phyloP scores from a whole-genome alignment of 2,329 filamentous ascomycete genomes.

The Colletotrichum tabaci region DNA sequence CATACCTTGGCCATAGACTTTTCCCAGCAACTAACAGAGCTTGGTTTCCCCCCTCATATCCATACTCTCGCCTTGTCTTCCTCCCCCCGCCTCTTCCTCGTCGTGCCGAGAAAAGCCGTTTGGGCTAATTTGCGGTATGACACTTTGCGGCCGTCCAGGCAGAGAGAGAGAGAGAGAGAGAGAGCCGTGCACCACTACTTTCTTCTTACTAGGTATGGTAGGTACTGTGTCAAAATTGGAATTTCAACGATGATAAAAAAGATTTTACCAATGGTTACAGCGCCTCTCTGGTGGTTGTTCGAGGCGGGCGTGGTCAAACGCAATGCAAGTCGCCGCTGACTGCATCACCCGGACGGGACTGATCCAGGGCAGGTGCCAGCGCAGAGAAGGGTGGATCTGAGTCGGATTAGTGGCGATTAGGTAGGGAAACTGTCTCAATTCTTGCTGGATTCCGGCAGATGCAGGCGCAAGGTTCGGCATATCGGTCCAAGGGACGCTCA shows the following conservation, averaged over 20 bases:
- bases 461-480: conserved; percentile 23
- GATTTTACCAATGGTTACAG: conserved; percentile 1
- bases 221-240: no score
- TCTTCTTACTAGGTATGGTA: no score
- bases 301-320: conserved; percentile 13
- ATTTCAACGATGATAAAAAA: background rate
- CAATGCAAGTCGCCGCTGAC: conserved; percentile 19
- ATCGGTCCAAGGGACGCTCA: conserved; percentile 19
- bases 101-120: background rate
- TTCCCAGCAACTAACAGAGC: conserved; percentile 1
- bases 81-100: background rate
- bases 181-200: background rate
- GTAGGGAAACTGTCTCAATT: background rate
- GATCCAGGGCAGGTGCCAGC: conserved; percentile 29
- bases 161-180: background rate
- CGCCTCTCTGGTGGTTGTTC: conserved; percentile 7
- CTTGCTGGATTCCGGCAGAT: conserved; percentile 5
- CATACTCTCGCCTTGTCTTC: no score
- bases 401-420: conserved; percentile 11
- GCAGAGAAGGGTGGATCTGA: conserved; percentile 16
- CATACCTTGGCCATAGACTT: background rate
- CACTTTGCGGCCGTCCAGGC: background rate
- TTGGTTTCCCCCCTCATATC: conserved; percentile 7
- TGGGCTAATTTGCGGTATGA: background rate
- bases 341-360: conserved; percentile 16